Evolutionary conservation across 768 basidiomycete species (phyloP), one percentile per base, ranked within the genome.

Genomic region (Trametes sanguinea): DNA sequence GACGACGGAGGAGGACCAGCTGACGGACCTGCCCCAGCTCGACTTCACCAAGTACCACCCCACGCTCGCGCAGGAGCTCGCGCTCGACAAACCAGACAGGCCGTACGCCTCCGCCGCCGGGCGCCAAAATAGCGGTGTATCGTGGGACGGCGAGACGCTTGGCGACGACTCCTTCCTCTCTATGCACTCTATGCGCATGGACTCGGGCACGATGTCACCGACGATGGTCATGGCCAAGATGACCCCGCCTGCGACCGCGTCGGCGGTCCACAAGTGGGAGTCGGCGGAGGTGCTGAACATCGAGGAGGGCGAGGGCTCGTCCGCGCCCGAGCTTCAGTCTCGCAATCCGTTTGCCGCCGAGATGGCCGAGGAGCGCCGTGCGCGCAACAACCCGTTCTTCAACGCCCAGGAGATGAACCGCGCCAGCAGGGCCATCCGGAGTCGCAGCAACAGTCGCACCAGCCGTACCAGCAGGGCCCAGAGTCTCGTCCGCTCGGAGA

Each of bases 251-350:
- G 82, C 85, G 11, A 84, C 78, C 30, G 67, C 73, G 3, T 80
- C 83, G 1, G 74, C 78, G 14, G 37, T 64, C 9, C 88, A 90
- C 74, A 79, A 72, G 50, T 90, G 88, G 88, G 84, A 90, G 71
- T 85, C 85, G 7, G 87, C 87, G 3, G 85, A 88, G 67, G 84
- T 89, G 17, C 65, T 88, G 53, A 75, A 82, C 57, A 75, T 75
- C 48, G 78, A 81, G 35, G 75, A 71, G 33, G 46, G 47, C 40
- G 53, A 35, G 13, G 37, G 68, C 2, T 71, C 70, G 14, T 74
- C 77, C 61, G 61, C 74, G 33, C 65, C 40, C 10, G 51, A 74
- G 47, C 40, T 17, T 7, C 33, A 32, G 35, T 60, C 63, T 17
- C 62, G 51, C 22, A 71, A 77, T 50, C 76, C 79, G 17, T 77